Percentiles rank a stretch among this genome's conserved stretches.
Evolutionary conservation across 768 basidiomycete species (phyloP).

Genomic region (Floccularia luteovirens): DNA sequence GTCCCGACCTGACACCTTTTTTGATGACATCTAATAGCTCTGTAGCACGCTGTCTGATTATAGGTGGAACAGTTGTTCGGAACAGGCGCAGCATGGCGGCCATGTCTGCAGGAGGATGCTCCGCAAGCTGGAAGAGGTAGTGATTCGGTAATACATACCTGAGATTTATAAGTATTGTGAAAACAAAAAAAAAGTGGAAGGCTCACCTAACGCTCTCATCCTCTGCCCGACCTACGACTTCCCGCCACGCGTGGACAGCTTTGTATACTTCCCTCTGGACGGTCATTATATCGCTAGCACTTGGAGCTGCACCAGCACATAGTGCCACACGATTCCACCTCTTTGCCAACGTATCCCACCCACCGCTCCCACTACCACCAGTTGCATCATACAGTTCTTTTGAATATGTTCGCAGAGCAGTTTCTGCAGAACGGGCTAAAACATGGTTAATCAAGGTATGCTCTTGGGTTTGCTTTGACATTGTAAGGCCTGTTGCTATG

Average conservation of each 20-base stretch:
- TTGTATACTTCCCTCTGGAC: conserved; percentile 63
- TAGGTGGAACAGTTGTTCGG: conserved; percentile 44
- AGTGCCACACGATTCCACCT: conserved; percentile 76
- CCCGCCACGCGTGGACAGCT: conserved; percentile 78
- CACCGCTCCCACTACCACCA: conserved; percentile 55
- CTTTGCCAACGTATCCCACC: conserved; percentile 71
- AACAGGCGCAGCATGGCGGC: conserved; percentile 54
- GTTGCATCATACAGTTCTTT: conserved; percentile 64
- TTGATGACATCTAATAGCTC: conserved; percentile 62
- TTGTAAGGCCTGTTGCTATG: conserved; percentile 4
- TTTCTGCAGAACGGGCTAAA: conserved; percentile 68
- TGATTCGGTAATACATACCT: conserved; percentile 78
- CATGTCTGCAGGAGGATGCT: conserved; percentile 61
- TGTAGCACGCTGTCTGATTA: conserved; percentile 51
- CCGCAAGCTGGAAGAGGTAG: conserved; percentile 64
- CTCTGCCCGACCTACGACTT: conserved; percentile 66
- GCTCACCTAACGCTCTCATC: conserved; percentile 80
- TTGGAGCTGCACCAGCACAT: conserved; percentile 25
- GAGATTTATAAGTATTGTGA: conserved; percentile 1
- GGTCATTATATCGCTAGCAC: conserved; percentile 28
- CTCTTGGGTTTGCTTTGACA: conserved; percentile 8
- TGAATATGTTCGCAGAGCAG: conserved; percentile 64
- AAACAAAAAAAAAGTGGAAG: not conserved
- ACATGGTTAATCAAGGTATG: conserved; percentile 51
- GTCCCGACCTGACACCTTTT: conserved; percentile 31